Percentiles rank a stretch among this genome's conserved stretches.
phyloP scores from a whole-genome alignment of 257 asterid genomes.

The Solanum neorickii region DNA sequence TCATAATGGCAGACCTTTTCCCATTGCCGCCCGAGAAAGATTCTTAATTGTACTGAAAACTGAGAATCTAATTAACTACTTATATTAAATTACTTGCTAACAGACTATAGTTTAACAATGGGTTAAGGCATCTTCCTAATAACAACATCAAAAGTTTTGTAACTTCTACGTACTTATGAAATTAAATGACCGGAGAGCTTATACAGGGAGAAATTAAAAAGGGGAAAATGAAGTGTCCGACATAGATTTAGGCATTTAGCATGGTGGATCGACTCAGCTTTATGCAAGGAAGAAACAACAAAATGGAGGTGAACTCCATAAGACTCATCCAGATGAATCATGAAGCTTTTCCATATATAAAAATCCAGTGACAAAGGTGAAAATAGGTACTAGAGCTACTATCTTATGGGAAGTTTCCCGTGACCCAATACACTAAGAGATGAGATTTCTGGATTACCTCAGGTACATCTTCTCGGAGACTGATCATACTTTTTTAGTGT shows the following conservation, averaged over 20 bases:
- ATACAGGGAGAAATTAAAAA: constrained; percentile 62
- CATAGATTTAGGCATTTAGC: neutral
- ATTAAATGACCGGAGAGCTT: constrained; percentile 20
- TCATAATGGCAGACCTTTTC: neutral
- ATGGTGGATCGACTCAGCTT: neutral
- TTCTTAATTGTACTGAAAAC: neutral
- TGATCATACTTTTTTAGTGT: constrained; percentile 18
- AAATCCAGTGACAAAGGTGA: neutral
- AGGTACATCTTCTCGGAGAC: neutral
- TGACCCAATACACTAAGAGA: neutral
- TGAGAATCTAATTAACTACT: neutral
- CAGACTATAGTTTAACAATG: neutral
- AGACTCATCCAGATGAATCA: neutral
- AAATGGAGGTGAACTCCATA: neutral
- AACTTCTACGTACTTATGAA: neutral
- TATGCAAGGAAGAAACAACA: neutral
- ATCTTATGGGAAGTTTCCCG: neutral
- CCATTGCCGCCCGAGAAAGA: neutral
- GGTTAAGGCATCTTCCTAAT: neutral
- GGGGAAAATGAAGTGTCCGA: neutral
- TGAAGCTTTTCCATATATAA: neutral
- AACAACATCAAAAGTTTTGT: neutral
- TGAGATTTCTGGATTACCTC: neutral
- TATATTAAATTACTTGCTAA: neutral
- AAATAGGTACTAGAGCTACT: neutral